Percentiles rank a stretch among this genome's conserved stretches.
Evolutionary conservation across 345 rosid genomes (phyloP).

Genomic region (Eucalyptus coolabah): DNA sequence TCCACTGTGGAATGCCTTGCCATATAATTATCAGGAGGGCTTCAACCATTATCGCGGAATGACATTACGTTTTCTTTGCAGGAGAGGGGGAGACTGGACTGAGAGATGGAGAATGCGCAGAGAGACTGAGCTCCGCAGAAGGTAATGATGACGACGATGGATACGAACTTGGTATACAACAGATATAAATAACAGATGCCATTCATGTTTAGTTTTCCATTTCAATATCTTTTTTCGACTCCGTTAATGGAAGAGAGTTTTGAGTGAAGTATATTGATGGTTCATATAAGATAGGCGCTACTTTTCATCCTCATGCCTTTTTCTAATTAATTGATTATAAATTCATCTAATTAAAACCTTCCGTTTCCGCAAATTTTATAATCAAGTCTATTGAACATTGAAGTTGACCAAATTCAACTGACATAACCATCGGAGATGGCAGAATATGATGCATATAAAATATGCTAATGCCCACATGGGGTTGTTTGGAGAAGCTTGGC

Average conservation of each 20-base stretch:
- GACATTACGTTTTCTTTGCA: background rate
- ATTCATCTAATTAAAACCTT: background rate
- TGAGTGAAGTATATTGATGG: background rate
- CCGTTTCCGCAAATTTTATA: background rate
- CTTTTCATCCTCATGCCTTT: background rate
- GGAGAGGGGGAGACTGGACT: background rate
- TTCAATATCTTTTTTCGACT: background rate
- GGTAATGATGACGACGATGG: constrained; percentile 13
- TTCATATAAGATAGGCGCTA: background rate
- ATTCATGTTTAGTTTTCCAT: background rate
- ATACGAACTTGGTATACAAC: constrained; percentile 24
- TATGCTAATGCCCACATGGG: background rate
- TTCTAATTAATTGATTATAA: background rate
- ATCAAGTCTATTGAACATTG: background rate
- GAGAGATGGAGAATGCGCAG: background rate
- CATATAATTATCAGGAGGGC: background rate
- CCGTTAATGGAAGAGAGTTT: background rate
- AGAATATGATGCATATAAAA: background rate
- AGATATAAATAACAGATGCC: background rate
- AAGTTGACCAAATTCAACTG: background rate
- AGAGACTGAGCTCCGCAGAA: background rate
- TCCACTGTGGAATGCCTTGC: background rate
- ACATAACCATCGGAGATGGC: background rate
- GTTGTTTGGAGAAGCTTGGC: background rate
- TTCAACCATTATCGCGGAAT: background rate